Conservation (phyloP, 2,329 filamentous ascomycete genomes). For the Nemania abortiva region DNA sequence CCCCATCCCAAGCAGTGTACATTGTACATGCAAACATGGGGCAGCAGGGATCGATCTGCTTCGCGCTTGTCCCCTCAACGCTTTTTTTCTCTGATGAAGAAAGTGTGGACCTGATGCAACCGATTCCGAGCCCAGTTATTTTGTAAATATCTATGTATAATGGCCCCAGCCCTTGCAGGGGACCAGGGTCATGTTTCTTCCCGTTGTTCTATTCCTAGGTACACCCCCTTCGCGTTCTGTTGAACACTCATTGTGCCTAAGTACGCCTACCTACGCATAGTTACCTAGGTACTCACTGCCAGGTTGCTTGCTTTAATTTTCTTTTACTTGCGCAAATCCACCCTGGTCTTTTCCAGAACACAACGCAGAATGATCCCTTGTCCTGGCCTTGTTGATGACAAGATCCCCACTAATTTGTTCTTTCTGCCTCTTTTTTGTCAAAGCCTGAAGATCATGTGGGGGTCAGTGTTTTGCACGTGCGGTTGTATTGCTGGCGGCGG, state of each 20-base stretch:
- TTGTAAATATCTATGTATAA: not conserved
- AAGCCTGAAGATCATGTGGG: constrained; percentile 22
- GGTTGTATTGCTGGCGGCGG: not conserved
- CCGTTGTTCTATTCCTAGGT: not conserved
- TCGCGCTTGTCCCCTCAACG: not conserved
- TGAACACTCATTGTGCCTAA: not conserved
- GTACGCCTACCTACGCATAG: not conserved
- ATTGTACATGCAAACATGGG: not conserved
- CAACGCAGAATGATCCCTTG: not conserved
- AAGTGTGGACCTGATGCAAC: constrained; percentile 16
- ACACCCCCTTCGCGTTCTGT: not conserved
- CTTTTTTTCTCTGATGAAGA: not conserved
- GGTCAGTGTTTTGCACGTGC: constrained; percentile 15
- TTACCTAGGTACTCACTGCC: not conserved
- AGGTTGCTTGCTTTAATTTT: not conserved
- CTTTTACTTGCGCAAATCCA: not conserved
- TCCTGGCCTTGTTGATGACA: constrained; percentile 12
- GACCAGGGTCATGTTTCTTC: constrained; percentile 12
- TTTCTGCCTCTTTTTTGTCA: constrained; percentile 16
- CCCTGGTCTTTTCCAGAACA: constrained; percentile 29
- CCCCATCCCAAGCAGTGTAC: not conserved
- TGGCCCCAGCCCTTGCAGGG: not conserved
- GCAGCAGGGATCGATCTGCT: constrained; percentile 15
- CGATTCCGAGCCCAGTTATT: constrained; percentile 8
- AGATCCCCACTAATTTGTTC: constrained; percentile 18